Percentiles rank a stretch among this genome's conserved stretches.
Conservation (phyloP, 257 asterid genomes). For the Ilex aquifolium region DNA sequence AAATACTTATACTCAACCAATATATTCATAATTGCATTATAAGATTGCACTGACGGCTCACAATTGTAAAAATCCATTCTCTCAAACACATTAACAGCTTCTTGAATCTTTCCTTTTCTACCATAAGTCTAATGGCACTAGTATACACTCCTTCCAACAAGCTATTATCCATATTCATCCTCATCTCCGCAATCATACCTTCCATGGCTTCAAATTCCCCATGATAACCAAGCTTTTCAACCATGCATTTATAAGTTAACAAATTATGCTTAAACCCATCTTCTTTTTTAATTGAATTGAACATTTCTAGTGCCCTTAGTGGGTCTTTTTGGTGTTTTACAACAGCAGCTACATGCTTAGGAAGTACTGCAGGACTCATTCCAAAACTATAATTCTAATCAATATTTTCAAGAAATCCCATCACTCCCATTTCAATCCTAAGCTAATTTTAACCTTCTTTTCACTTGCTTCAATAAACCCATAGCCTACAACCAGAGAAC, state of each 20-base stretch:
- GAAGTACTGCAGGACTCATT: conserved; percentile 62
- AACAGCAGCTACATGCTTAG: conserved; percentile 84
- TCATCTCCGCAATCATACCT: conserved; percentile 51
- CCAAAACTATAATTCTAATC: conserved; percentile 23
- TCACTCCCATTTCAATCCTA: conserved; percentile 12
- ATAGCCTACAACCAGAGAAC: background rate
- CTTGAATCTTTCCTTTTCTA: conserved; percentile 59
- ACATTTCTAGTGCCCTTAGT: conserved; percentile 78
- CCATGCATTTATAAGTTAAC: conserved; percentile 63
- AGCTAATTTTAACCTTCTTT: conserved; percentile 7
- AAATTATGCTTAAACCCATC: conserved; percentile 65
- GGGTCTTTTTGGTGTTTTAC: conserved; percentile 70
- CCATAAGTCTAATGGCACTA: conserved; percentile 70
- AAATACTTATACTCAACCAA: conserved; percentile 69
- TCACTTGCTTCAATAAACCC: conserved; percentile 3
- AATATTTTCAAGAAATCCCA: conserved; percentile 17
- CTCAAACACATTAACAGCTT: conserved; percentile 78
- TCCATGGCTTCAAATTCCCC: conserved; percentile 89
- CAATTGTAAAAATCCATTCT: conserved; percentile 92
- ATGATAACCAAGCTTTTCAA: conserved; percentile 65
- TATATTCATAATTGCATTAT: conserved; percentile 74
- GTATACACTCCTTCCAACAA: conserved; percentile 74
- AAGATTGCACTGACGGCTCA: conserved; percentile 56
- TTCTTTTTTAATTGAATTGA: conserved; percentile 63
- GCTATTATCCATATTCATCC: conserved; percentile 42